These are phyloP conservation scores for Ustilago crameri DNA, from an alignment of 1,284 basidiomycete species.

Conservation along the genomic window DNA sequence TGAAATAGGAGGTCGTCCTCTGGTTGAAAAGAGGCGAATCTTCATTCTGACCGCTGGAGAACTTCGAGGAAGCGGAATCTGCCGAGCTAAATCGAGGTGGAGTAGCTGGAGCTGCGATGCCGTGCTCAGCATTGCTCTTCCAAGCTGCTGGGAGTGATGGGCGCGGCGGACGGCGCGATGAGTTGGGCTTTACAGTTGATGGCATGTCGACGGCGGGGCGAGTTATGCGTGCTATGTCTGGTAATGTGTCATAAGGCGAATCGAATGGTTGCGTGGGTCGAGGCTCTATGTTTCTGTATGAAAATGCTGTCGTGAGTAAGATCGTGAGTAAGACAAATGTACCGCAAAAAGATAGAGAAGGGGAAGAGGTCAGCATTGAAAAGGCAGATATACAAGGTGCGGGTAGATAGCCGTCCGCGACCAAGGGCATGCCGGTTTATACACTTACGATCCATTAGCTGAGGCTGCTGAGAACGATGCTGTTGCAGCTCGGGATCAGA, in stretches of 20 bases:
- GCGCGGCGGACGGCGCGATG: slow-evolving; percentile 11
- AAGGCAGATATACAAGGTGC: no score
- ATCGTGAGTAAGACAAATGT: no score
- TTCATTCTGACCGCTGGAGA: slow-evolving; percentile 8
- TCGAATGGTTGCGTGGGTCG: slow-evolving; percentile 26
- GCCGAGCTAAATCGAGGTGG: slow-evolving; percentile 18
- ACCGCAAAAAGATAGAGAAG: no score
- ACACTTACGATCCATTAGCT: not conserved
- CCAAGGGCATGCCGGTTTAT: no score
- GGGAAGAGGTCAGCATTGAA: no score
- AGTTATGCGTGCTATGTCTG: slow-evolving; percentile 16
- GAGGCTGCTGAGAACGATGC: slow-evolving; percentile 4
- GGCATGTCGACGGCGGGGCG: slow-evolving; percentile 6
- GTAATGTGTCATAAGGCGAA: slow-evolving; percentile 20
- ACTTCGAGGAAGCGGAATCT: slow-evolving; percentile 8
- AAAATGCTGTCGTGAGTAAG: no score
- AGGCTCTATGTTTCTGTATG: slow-evolving; percentile 1
- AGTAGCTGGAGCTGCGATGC: slow-evolving; percentile 1
- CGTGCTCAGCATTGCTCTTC: slow-evolving; percentile 10
- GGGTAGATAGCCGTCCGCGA: no score
- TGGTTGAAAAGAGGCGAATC: slow-evolving; percentile 21
- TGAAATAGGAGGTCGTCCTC: slow-evolving; percentile 20
- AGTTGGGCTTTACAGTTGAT: not conserved
- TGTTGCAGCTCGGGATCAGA: slow-evolving; percentile 12
- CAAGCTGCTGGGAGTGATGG: slow-evolving; percentile 28